Base-by-base conservation (phyloP, 2,329 filamentous ascomycete species). In the Alternaria angustiovoidea region DNA sequence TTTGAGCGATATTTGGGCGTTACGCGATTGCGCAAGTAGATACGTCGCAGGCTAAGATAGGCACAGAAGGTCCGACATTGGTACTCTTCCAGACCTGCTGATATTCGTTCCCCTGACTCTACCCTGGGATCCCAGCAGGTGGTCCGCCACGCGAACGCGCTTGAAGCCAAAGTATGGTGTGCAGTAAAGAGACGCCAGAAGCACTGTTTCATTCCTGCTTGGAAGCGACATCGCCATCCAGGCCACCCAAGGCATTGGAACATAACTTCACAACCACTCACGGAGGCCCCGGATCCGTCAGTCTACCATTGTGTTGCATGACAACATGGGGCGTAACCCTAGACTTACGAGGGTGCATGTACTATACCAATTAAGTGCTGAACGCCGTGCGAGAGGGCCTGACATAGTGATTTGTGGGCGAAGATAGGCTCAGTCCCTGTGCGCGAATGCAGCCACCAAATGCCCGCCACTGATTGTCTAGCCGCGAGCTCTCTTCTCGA, bases 361-460 rank as follows among this genome's bases (percentile, higher is more conserved):
- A 49, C 46, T 49, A 49, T 49, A 36, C 46, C 46, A n/a, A 12
- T 36, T 49, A 36, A 24, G 46, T 49, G 30, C 18, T 20, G 26
- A 49, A 22, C 46, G n/a, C 46, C 46, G 46, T 49, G 30, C 46
- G 18, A 49, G 46, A 49, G 46, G 30, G 30, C 20, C 30, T 30
- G 46, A 49, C 34, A 49, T 36, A 30, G 46, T 18, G 26, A n/a
- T 49, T 32, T 14, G 46, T 49, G 24, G 30, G 26, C 26, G 30
- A 32, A 36, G 30, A 49, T 49, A 36, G 46, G 46, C 46, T 49
- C n/a, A 49, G 46, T 20, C 38, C n/a, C n/a, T 20, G 38, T 39
- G 38, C 38, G 38, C 38, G 38, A n/a, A 20, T 39, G 38, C 38
- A 39, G 38, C 38, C 38, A 39, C 38, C 38, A 39, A 5, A 18